Percentiles rank a stretch among this genome's conserved stretches.
These are phyloP conservation scores for Coemansia reversa DNA, from an alignment of 192 early-diverging fungal species.

Conservation along the genomic window DNA sequence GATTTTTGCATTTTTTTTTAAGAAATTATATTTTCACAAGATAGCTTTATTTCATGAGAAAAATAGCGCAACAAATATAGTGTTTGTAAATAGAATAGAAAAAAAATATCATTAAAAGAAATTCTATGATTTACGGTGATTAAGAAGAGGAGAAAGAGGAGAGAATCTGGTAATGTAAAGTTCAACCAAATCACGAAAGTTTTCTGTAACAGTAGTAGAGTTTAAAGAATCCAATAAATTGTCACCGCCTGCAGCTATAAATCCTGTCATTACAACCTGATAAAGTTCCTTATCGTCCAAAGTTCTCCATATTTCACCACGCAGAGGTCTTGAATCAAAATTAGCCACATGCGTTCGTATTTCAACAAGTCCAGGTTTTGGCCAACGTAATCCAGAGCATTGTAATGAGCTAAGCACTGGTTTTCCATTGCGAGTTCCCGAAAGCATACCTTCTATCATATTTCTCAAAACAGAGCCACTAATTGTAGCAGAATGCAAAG, in stretches of 20 bases:
- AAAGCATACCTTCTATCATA: conserved; percentile 52
- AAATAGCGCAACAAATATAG: neutral
- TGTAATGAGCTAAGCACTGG: conserved; percentile 60
- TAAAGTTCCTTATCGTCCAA: conserved; percentile 54
- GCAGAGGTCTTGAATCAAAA: conserved; percentile 23
- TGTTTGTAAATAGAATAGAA: neutral
- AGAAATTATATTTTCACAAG: too few relatives aligned
- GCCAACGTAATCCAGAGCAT: conserved; percentile 57
- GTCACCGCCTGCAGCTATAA: conserved; percentile 67
- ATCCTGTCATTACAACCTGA: conserved; percentile 56
- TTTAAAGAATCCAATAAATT: conserved; percentile 34
- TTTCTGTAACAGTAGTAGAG: conserved; percentile 4
- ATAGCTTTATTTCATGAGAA: too few relatives aligned
- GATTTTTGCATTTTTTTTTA: too few relatives aligned
- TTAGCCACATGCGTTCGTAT: conserved; percentile 7
- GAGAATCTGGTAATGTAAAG: conserved; percentile 35
- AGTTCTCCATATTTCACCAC: conserved; percentile 28
- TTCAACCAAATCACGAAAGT: conserved; percentile 23
- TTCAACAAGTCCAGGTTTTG: conserved; percentile 6
- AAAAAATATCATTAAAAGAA: neutral
- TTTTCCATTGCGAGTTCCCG: conserved; percentile 23
- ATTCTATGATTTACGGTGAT: conserved; percentile 23
- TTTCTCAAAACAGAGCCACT: conserved; percentile 57
- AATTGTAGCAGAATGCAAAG: conserved; percentile 49
- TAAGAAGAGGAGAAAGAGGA: conserved; percentile 30